Conservation (phyloP, 495 filamentous ascomycete genomes). For the Talaromyces trachyspermus region DNA sequence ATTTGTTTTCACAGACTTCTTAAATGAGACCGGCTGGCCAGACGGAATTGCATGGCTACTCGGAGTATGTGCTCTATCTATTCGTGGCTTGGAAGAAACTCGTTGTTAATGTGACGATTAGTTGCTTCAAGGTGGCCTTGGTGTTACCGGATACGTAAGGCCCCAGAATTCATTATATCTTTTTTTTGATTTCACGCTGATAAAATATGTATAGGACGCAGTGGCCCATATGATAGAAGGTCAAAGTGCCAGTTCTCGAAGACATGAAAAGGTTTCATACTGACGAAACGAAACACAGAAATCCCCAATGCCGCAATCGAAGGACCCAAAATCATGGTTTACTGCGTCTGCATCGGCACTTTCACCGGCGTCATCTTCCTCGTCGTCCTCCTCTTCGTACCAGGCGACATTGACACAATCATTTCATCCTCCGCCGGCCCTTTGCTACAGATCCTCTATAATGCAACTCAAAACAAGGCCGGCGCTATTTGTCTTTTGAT, state of each 20-base stretch:
- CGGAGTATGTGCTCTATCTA: constrained; percentile 42
- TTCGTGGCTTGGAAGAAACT: too few species aligned
- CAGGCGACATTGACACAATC: constrained; percentile 49
- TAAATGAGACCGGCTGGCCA: constrained; percentile 56
- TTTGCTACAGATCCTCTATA: constrained; percentile 61
- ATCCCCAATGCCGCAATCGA: constrained; percentile 60
- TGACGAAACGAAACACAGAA: constrained; percentile 30
- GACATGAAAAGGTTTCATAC: not conserved
- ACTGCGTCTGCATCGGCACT: constrained; percentile 60
- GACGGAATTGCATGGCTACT: constrained; percentile 59
- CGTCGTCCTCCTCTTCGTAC: constrained; percentile 56
- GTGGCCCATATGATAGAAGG: constrained; percentile 47
- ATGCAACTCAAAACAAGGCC: constrained; percentile 57
- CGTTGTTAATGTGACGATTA: too few species aligned
- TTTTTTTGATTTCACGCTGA: not conserved
- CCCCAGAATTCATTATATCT: not conserved
- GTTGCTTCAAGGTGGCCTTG: constrained; percentile 54
- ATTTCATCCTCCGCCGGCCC: constrained; percentile 57
- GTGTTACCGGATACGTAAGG: constrained; percentile 53
- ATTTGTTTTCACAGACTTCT: constrained; percentile 51
- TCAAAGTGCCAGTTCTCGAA: constrained; percentile 10
- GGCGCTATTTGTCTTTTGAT: constrained; percentile 63
- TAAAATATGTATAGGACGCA: constrained; percentile 31
- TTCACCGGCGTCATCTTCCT: constrained; percentile 65
- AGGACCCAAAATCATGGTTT: constrained; percentile 68